Evolutionary conservation across 305 asterid genomes (phyloP).

Genomic region (Fraxinus angustifolia): DNA sequence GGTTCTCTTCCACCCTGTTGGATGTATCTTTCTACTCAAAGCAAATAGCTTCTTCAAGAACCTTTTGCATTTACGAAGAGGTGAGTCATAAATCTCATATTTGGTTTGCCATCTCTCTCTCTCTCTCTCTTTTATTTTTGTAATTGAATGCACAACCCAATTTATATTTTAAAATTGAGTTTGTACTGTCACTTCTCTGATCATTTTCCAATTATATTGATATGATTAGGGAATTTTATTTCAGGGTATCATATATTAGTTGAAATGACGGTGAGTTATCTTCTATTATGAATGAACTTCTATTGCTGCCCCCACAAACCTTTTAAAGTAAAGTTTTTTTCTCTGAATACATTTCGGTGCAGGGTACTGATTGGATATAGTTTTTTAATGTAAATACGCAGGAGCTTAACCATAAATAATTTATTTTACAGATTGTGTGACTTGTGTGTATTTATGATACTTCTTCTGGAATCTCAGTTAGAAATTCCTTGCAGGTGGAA

Average conservation of each 20-base stretch:
- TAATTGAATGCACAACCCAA: background rate
- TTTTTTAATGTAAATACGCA: background rate
- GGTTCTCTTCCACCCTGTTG: slow-evolving; percentile 62
- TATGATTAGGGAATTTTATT: slow-evolving; percentile 1
- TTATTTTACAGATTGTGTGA: background rate
- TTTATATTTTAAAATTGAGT: background rate
- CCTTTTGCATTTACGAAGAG: slow-evolving; percentile 91
- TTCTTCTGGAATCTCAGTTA: slow-evolving; percentile 15
- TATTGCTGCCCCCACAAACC: background rate
- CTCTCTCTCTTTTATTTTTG: background rate
- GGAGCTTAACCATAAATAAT: background rate
- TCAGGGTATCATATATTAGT: background rate
- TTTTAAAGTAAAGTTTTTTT: background rate
- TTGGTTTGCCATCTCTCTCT: background rate
- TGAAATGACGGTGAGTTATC: background rate
- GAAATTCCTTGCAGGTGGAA: slow-evolving; percentile 58
- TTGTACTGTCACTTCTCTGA: slow-evolving; percentile 9
- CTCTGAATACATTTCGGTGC: background rate
- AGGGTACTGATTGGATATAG: slow-evolving; percentile 7
- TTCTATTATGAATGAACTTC: background rate
- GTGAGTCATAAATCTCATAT: slow-evolving; percentile 24
- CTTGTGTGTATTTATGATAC: background rate
- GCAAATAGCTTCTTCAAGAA: slow-evolving; percentile 77
- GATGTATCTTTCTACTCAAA: slow-evolving; percentile 48
- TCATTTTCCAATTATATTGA: slow-evolving; percentile 9